A percentile compares a stretch with the other conserved stretches of the same genome.
These are phyloP conservation scores for Globisporangium perplexum DNA, from an alignment of 352 stramenopile genomes.

Conservation along the genomic window DNA sequence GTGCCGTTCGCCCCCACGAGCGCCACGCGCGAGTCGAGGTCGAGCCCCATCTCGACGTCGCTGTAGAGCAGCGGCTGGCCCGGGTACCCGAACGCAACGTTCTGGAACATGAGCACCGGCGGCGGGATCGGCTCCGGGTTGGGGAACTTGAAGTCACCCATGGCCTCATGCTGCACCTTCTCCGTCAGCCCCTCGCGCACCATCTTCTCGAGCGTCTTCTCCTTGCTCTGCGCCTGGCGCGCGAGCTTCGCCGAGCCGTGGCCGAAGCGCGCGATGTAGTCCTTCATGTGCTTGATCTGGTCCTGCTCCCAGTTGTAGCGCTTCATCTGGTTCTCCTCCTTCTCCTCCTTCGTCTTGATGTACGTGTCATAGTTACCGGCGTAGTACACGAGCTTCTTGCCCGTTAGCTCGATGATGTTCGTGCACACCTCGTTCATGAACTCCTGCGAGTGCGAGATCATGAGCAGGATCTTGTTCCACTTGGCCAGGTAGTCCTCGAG, in stretches of 20 bases:
- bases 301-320: too few relatives aligned
- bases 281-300: slow-evolving; percentile 98
- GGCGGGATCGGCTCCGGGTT: slow-evolving; percentile 94
- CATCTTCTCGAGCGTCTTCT: slow-evolving; percentile 99
- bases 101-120: slow-evolving; percentile 95
- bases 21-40: too few relatives aligned
- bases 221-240: slow-evolving; percentile 96
- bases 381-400: too few relatives aligned
- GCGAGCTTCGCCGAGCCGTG: slow-evolving; percentile 97
- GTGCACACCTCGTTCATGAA: too few relatives aligned
- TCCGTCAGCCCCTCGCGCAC: slow-evolving; percentile 93
- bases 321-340: too few relatives aligned
- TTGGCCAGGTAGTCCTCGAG: slow-evolving; percentile 97
- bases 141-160: slow-evolving; percentile 94
- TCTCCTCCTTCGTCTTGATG: too few relatives aligned
- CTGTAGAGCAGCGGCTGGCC: slow-evolving; percentile 92
- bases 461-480: too few relatives aligned
- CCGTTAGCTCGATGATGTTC: too few relatives aligned
- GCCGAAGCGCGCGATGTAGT: slow-evolving; percentile 99
- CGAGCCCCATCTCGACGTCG: slow-evolving; percentile 94
- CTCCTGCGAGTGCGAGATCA: too few relatives aligned
- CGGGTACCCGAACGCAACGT: too few relatives aligned
- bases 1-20: too few relatives aligned
- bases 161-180: slow-evolving; percentile 87
- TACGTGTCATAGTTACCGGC: too few relatives aligned